phyloP scores from a whole-genome alignment of 371 early-diverging fungal species.

The Actinomortierella wolfii region DNA sequence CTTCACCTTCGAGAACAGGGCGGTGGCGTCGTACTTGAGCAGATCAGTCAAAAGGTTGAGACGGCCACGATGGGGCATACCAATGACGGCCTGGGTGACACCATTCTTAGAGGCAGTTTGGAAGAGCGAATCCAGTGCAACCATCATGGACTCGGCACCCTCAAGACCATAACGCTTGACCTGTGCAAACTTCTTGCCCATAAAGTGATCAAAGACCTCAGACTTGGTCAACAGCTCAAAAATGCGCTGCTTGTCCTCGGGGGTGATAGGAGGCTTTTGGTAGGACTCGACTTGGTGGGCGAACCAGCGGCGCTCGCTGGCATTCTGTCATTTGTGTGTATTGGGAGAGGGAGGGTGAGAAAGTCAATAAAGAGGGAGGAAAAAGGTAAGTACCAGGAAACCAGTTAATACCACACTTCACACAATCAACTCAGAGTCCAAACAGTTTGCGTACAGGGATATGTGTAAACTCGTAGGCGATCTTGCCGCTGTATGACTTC shows the following conservation, averaged over 20 bases:
- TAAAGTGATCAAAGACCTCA: slow-evolving; percentile 94
- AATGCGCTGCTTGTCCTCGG: slow-evolving; percentile 73
- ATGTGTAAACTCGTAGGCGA: slow-evolving; percentile 94
- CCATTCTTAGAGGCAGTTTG: slow-evolving; percentile 66
- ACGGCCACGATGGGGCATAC: slow-evolving; percentile 98
- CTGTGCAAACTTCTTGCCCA: slow-evolving; percentile 93
- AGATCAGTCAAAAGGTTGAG: slow-evolving; percentile 90
- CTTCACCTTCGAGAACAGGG: slow-evolving; percentile 90
- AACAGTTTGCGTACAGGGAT: slow-evolving; percentile 66
- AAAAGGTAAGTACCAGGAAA: no score
- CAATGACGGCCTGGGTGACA: slow-evolving; percentile 78
- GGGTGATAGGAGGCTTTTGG: slow-evolving; percentile 56
- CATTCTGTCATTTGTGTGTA: slow-evolving; percentile 56
- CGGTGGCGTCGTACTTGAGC: slow-evolving; percentile 76
- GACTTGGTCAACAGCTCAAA: slow-evolving; percentile 76
- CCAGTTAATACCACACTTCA: no score
- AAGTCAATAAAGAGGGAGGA: no score
- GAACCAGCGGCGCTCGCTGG: slow-evolving; percentile 90
- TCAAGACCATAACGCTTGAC: slow-evolving; percentile 96
- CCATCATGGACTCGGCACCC: slow-evolving; percentile 97
- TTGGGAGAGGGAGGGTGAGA: no score
- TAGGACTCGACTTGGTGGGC: slow-evolving; percentile 84
- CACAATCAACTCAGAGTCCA: neutral
- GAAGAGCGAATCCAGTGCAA: slow-evolving; percentile 88
- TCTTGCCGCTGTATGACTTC: slow-evolving; percentile 80